phyloP scores from a whole-genome alignment of 768 basidiomycete genomes.

The Amanita brunnescens region DNA sequence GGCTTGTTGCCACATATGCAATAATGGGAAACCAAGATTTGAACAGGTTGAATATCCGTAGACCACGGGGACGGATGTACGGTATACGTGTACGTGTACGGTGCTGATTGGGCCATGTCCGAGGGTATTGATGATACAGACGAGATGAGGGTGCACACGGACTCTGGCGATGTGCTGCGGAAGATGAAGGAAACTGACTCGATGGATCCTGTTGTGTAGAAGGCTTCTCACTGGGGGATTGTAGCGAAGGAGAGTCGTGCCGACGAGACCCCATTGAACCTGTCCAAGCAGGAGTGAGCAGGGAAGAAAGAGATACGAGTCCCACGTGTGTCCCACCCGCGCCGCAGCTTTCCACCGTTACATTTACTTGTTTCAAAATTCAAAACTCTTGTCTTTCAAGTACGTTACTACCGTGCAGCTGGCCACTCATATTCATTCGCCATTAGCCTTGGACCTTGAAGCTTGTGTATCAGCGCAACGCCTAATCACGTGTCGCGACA shows the following conservation, averaged over 20 bases:
- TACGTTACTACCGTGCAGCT: no score
- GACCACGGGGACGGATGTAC: slow-evolving; percentile 33
- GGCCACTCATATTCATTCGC: no score
- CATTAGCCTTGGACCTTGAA: no score
- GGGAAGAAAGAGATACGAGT: slow-evolving; percentile 11
- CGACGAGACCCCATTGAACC: slow-evolving; percentile 21
- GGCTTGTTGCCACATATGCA: slow-evolving; percentile 66
- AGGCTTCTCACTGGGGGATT: not conserved
- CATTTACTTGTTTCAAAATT: no score
- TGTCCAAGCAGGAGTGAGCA: slow-evolving; percentile 21
- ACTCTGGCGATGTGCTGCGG: slow-evolving; percentile 15
- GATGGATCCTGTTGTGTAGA: not conserved
- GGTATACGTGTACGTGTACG: slow-evolving; percentile 2
- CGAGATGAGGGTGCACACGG: slow-evolving; percentile 12
- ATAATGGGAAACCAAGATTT: slow-evolving; percentile 74
- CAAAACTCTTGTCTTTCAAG: no score
- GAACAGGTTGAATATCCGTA: slow-evolving; percentile 50
- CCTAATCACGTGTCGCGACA: no score
- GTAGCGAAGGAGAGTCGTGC: not conserved
- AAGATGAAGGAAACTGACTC: slow-evolving; percentile 18
- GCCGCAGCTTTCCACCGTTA: no score
- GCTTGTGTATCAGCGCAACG: no score
- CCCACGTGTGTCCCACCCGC: not conserved
- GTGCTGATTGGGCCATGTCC: not conserved
- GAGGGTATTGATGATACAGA: not conserved